phyloP scores from a whole-genome alignment of 768 basidiomycete species.

The Neoboletus subvelutipes region DNA sequence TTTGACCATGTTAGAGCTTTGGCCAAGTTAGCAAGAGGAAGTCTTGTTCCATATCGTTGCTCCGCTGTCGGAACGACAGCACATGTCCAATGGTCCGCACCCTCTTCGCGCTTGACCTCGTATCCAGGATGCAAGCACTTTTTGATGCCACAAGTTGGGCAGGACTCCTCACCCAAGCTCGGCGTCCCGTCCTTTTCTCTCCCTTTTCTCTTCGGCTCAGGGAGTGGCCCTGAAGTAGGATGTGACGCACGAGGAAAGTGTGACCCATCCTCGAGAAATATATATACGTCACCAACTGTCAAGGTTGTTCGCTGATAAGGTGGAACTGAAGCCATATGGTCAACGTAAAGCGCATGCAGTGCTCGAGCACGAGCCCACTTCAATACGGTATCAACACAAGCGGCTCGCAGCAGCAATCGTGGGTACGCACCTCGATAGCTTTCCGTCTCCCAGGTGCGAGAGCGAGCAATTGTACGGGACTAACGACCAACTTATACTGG shows the following conservation, averaged over 20 bases:
- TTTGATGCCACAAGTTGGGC: slow-evolving; percentile 31
- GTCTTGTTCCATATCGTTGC: slow-evolving; percentile 16
- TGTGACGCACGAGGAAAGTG: slow-evolving; percentile 36
- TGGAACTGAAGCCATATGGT: slow-evolving; percentile 22
- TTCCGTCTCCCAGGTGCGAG: slow-evolving; percentile 45
- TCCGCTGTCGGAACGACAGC: slow-evolving; percentile 22
- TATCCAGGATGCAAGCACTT: slow-evolving; percentile 27
- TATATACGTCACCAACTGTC: slow-evolving; percentile 43
- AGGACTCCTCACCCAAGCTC: slow-evolving; percentile 22
- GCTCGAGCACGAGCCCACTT: slow-evolving; percentile 48
- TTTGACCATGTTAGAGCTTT: slow-evolving; percentile 13
- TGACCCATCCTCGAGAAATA: slow-evolving; percentile 43
- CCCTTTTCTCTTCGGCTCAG: slow-evolving; percentile 26
- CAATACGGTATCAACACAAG: neutral
- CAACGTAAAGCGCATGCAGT: slow-evolving; percentile 38
- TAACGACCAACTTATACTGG: slow-evolving; percentile 40
- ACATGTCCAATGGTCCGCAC: slow-evolving; percentile 22
- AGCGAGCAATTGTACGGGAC: slow-evolving; percentile 33
- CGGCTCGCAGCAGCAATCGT: neutral
- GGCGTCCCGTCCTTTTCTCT: slow-evolving; percentile 25
- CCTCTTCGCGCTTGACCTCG: slow-evolving; percentile 22
- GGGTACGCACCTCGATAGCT: slow-evolving; percentile 44
- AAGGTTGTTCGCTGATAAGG: slow-evolving; percentile 25
- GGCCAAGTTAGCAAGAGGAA: slow-evolving; percentile 22
- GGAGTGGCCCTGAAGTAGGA: slow-evolving; percentile 3